Evolutionary conservation across 2,329 filamentous ascomycete species (phyloP), one percentile per base, ranked within the genome.

Genomic region (Chrysoporthe cubensis): DNA sequence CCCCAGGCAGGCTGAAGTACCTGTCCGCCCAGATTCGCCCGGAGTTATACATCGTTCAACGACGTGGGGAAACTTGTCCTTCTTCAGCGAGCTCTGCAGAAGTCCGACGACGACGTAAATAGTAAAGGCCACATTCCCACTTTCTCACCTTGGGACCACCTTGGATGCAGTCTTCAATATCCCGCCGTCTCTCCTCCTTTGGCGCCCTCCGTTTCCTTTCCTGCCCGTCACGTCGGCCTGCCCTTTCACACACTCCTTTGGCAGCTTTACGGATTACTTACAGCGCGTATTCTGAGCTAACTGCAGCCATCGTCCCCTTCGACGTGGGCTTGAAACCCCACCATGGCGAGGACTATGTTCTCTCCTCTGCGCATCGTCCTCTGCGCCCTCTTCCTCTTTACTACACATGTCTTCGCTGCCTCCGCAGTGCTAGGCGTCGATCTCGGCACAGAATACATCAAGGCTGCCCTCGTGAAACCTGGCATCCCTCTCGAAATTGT

Each of bases 401-500:
- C 80, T 40, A 75, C 80, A 58, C 79, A 87, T 72, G 85, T 84
- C 54, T 80, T 85, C 54, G 86, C 86, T 37, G 80, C 81, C 62
- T 83, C 93, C 9, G 93, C 93, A 64, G 94, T 98, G 21, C 84
- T 99, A 32, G 96, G 96, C 71, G 87, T 99, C 75, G 96, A 99
- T 80, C 85, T 99, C 65, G 96, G 96, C 73, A 97, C 96, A 66
- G 93, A 97, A 79, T 97, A 97, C 82, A 92, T 99, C 82, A 99
- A 98, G 83, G 95, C 95, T 40, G 90, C 92, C 16, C 88, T 99
- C 54, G 95, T 99, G 70, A 98, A 98, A 82, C 96, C 96, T 2
- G 96, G 96, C 70, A 95, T 97, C 64, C 96, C 96, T 13, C 92
- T 99, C 77, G 96, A 99, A 73, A 98, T 99, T 72, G 95, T 99